Conservation (phyloP, 371 early-diverging fungal genomes). For the Mortierella sp. region DNA sequence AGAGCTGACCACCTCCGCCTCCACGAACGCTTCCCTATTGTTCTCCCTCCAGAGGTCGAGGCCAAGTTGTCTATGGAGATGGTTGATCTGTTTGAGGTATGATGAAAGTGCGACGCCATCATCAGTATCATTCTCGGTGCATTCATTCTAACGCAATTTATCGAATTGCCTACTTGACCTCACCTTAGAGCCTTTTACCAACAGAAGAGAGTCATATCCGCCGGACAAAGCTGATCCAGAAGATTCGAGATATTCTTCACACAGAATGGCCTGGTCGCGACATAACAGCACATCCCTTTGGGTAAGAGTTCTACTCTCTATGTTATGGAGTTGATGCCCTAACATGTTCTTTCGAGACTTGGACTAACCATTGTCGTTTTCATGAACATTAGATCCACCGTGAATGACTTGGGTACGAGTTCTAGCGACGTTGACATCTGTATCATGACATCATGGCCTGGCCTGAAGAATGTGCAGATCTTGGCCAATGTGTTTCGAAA, state of each 20-base stretch:
- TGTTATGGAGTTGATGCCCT: neutral
- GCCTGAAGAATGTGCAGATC: slow-evolving; percentile 58
- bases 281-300: slow-evolving; percentile 51
- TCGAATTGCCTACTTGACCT: neutral
- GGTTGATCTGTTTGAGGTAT: slow-evolving; percentile 53
- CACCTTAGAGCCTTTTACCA: slow-evolving; percentile 33
- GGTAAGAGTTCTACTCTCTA: slow-evolving; percentile 27
- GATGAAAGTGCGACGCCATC: neutral
- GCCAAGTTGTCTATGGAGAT: slow-evolving; percentile 53
- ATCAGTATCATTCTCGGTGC: neutral
- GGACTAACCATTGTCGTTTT: neutral
- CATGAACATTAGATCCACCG: slow-evolving; percentile 59
- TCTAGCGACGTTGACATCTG: slow-evolving; percentile 73
- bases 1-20: slow-evolving; percentile 26
- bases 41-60: slow-evolving; percentile 39
- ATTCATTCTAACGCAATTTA: slow-evolving; percentile 3
- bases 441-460: slow-evolving; percentile 64
- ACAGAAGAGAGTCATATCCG: slow-evolving; percentile 48
- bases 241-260: slow-evolving; percentile 40
- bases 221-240: slow-evolving; percentile 36
- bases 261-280: slow-evolving; percentile 51
- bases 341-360: neutral
- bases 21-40: slow-evolving; percentile 48
- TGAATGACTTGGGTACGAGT: slow-evolving; percentile 63
- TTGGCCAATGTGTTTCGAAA: slow-evolving; percentile 55